A percentile compares a stretch with the other conserved stretches of the same genome.
phyloP scores from a whole-genome alignment of 2,329 filamentous ascomycete genomes.

The Fusarium pseudoanthophilum region DNA sequence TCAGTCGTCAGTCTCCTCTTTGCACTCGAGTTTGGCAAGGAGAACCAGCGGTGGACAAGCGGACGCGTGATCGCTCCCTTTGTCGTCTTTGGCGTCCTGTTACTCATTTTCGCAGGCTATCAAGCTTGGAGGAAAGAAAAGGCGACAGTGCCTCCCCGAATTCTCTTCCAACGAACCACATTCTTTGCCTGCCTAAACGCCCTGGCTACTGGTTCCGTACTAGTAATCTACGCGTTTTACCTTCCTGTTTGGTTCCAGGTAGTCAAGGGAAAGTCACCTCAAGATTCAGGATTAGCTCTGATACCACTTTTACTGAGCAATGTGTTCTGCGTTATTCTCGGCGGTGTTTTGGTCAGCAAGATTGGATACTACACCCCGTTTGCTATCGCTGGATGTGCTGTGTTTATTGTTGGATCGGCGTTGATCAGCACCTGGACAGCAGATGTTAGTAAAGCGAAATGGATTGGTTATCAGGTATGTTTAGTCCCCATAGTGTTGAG shows the following conservation, averaged over 20 bases:
- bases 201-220: neutral
- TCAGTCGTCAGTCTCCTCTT: conserved; percentile 16
- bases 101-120: conserved; percentile 3
- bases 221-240: conserved; percentile 19
- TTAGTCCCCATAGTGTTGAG: rapidly evolving
- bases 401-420: neutral
- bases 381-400: neutral
- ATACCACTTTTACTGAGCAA: neutral
- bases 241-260: conserved; percentile 27
- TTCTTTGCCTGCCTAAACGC: neutral
- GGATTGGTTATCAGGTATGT: conserved; percentile 24
- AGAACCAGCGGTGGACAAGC: neutral
- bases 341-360: conserved; percentile 10
- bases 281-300: conserved; percentile 14
- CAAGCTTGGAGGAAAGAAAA: conserved; percentile 19
- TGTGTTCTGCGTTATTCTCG: conserved; percentile 8
- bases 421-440: conserved; percentile 19
- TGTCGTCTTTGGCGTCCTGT: neutral
- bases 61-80: conserved; percentile 3
- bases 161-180: conserved; percentile 1
- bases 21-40: conserved; percentile 18
- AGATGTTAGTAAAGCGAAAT: neutral
- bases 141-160: conserved; percentile 1
- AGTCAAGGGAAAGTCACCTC: neutral
- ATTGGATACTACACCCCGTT: conserved; percentile 19